Conservation (phyloP, 2,329 filamentous ascomycete genomes). For the Aspergillus hortae region DNA sequence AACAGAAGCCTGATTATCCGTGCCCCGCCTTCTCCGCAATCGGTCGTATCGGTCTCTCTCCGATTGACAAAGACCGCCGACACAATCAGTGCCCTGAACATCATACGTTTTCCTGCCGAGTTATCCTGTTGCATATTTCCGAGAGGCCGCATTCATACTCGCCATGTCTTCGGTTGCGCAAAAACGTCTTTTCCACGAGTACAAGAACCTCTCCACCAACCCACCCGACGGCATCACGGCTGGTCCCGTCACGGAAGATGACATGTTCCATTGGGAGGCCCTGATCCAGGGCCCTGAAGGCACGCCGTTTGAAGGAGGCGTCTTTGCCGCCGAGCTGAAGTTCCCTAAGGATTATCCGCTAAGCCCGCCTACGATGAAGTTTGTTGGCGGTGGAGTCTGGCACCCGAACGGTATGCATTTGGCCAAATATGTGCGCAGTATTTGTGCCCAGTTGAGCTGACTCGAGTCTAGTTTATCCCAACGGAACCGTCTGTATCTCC, state of each 20-base stretch:
- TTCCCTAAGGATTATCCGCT: conserved; percentile 98
- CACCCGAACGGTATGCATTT: conserved; percentile 79
- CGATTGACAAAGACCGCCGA: background rate
- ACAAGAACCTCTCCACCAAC: conserved; percentile 88
- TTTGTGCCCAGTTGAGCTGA: background rate
- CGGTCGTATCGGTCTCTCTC: background rate
- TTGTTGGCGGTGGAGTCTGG: conserved; percentile 81
- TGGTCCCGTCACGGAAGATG: conserved; percentile 87
- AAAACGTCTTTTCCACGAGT: conserved; percentile 90
- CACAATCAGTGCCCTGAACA: background rate
- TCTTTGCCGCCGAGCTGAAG: conserved; percentile 91
- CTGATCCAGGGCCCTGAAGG: conserved; percentile 93
- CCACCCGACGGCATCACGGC: conserved; percentile 97
- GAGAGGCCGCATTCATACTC: background rate
- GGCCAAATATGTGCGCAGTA: background rate
- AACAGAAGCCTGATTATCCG: background rate
- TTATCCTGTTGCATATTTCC: too few relatives aligned
- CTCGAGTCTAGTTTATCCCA: conserved; percentile 69
- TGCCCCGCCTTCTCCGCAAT: background rate
- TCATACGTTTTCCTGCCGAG: too few relatives aligned
- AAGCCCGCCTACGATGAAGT: conserved; percentile 92
- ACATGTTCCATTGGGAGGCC: conserved; percentile 94
- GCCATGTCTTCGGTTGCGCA: conserved; percentile 51
- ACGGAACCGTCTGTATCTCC: conserved; percentile 93
- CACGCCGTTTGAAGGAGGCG: conserved; percentile 91